A percentile compares a stretch with the other conserved stretches of the same genome.
These are phyloP conservation scores for Aspergillus floridensis DNA, from an alignment of 2,329 filamentous ascomycete genomes.

Conservation along the genomic window DNA sequence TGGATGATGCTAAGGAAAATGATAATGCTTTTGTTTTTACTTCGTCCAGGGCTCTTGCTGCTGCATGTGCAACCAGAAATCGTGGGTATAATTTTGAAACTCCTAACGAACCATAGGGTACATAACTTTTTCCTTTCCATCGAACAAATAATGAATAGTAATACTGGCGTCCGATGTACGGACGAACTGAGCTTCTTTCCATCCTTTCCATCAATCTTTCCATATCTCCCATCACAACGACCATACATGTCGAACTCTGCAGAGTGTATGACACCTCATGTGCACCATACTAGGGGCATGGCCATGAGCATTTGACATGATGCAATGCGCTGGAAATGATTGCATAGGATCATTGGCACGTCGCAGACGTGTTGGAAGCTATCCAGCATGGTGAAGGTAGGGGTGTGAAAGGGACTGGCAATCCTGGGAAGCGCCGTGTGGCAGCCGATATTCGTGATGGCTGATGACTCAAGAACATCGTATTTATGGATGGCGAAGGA, in stretches of 20 bases:
- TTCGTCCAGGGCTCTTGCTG: neutral
- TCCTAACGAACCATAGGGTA: constrained; percentile 6
- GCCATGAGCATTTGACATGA: neutral
- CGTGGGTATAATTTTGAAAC: constrained; percentile 17
- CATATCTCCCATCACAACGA: neutral
- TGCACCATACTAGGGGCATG: neutral
- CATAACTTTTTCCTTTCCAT: neutral
- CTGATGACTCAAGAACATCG: neutral
- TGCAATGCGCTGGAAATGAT: neutral
- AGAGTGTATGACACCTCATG: neutral
- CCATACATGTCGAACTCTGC: neutral
- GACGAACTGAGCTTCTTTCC: neutral
- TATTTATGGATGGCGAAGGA: neutral
- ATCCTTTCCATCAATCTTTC: neutral
- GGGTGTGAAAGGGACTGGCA: neutral
- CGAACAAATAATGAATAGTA: neutral
- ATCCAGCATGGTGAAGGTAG: neutral
- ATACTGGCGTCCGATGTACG: neutral
- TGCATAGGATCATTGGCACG: neutral
- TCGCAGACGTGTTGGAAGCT: neutral
- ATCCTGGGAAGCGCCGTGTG: neutral
- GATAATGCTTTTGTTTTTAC: neutral
- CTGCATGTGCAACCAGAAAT: constrained; percentile 3
- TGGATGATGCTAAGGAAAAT: no score
- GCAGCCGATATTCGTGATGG: neutral